Conservation (phyloP, 768 basidiomycete genomes). For the Pholiota conissans region DNA sequence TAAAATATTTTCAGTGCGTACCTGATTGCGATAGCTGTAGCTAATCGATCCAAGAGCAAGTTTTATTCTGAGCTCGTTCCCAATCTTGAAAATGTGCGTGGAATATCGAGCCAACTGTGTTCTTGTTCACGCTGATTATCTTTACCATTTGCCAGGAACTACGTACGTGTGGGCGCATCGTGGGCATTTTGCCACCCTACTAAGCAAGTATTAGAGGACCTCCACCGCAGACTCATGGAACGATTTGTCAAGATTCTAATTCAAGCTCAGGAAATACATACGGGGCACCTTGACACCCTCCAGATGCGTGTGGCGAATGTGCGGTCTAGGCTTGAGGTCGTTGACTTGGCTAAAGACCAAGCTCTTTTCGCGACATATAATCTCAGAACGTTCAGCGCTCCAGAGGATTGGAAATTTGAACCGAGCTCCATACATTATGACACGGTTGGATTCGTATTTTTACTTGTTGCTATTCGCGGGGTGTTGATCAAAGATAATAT, state of each 20-base stretch:
- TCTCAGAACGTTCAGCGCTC: constrained; percentile 59
- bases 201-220: constrained; percentile 47
- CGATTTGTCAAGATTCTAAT: constrained; percentile 54
- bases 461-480: not conserved
- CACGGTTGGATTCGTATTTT: constrained; percentile 44
- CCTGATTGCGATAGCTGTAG: constrained; percentile 65
- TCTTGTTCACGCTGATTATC: constrained; percentile 4
- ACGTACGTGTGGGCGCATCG: constrained; percentile 44
- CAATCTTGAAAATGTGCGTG: constrained; percentile 66
- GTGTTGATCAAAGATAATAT: constrained; percentile 8
- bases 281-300: constrained; percentile 56
- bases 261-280: constrained; percentile 60
- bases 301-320: constrained; percentile 50
- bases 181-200: not conserved
- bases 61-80: constrained; percentile 75
- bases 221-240: constrained; percentile 64
- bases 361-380: constrained; percentile 74
- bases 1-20: constrained; percentile 49
- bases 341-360: constrained; percentile 65
- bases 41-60: constrained; percentile 68
- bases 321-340: constrained; percentile 45
- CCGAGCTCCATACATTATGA: constrained; percentile 77
- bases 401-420: constrained; percentile 73
- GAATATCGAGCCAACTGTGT: constrained; percentile 4
- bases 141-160: constrained; percentile 50